Evolutionary conservation across 202 grass and related monocot genomes (phyloP), one percentile per base, ranked within the genome.

Genomic region (Zizania palustris): DNA sequence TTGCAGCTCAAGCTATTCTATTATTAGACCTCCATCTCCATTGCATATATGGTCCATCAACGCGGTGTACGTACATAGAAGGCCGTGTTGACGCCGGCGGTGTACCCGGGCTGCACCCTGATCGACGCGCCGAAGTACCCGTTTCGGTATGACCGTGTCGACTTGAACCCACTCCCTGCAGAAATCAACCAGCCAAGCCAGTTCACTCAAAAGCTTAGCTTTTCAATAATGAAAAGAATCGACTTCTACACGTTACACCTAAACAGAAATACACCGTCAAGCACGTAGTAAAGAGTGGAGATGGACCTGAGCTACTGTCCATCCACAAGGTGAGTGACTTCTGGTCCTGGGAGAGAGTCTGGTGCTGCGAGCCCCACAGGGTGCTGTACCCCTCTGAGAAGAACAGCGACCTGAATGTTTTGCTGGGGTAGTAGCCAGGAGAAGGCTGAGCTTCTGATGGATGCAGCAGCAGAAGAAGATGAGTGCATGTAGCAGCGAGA

Each of bases 1-100:
- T 28, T 28, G 28, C 28, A 28, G 28, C 28, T 28, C 28, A 2
- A 28, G 28, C 28, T 28, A 28, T 28, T 28, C 28, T 28, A 28
- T 28, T 28, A 28, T 1, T 2, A 28, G 28, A 28, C 28, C n/a
- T 14, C 6, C 4, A n/a, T 51, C 19, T 55, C 7, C n/a, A 20
- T 55, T 16, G 16, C 50, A 55, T 19, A 55, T 19, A 19, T 16
- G 28, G 28, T 55, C 4, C 14, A 49, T 49, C 15, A n/a, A 49
- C 15, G 42, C 1, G 42, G 42, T 2, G 42, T 44, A 11, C 78
- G 48, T 45, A 92, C 90, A 65, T 92, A 92, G 70, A 92, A 92
- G 42, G 86, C 90, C 9, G 80, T 92, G 69, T 92, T 92, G 61
- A 80, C 65, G 35, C 90, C 90, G 64, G 90, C 90, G 45, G 90